Evolutionary conservation across 768 basidiomycete genomes (phyloP).

Genomic region (Kwoniella dejecticola): DNA sequence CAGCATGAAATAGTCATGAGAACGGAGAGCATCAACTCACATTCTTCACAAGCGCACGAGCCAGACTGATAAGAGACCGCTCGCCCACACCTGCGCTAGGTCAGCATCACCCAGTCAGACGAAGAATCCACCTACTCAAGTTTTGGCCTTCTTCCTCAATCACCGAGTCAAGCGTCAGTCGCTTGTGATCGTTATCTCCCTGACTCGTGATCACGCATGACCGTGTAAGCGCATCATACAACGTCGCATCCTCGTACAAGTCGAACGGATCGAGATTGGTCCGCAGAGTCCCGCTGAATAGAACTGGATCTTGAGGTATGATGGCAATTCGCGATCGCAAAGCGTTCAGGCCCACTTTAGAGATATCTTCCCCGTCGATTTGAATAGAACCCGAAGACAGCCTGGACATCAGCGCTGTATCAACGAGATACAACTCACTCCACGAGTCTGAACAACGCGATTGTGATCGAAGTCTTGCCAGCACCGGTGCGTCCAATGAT

Average conservation of each 20-base stretch:
- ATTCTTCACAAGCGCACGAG: conserved; percentile 83
- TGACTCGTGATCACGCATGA: conserved; percentile 59
- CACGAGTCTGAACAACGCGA: conserved; percentile 69
- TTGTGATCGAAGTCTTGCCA: conserved; percentile 85
- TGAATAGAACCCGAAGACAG: conserved; percentile 69
- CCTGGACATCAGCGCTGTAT: conserved; percentile 29
- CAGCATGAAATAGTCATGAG: neutral
- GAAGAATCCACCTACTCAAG: conserved; percentile 59
- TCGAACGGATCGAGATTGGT: conserved; percentile 88
- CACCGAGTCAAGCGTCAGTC: conserved; percentile 75
- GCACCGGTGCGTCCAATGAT: conserved; percentile 85
- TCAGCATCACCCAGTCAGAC: too few relatives aligned
- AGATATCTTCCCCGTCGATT: conserved; percentile 79
- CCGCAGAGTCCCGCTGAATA: conserved; percentile 60
- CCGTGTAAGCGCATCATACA: conserved; percentile 83
- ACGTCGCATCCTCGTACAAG: conserved; percentile 69
- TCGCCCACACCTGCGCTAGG: conserved; percentile 58
- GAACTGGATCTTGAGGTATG: conserved; percentile 50
- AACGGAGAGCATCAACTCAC: conserved; percentile 13
- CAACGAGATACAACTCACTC: conserved; percentile 32
- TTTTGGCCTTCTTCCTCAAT: conserved; percentile 85
- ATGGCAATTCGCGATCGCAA: conserved; percentile 42
- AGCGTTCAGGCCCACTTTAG: conserved; percentile 71
- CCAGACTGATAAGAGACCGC: conserved; percentile 81
- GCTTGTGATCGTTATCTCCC: neutral